Base-by-base conservation (phyloP, 768 basidiomycete species). In the Galerina marginata region DNA sequence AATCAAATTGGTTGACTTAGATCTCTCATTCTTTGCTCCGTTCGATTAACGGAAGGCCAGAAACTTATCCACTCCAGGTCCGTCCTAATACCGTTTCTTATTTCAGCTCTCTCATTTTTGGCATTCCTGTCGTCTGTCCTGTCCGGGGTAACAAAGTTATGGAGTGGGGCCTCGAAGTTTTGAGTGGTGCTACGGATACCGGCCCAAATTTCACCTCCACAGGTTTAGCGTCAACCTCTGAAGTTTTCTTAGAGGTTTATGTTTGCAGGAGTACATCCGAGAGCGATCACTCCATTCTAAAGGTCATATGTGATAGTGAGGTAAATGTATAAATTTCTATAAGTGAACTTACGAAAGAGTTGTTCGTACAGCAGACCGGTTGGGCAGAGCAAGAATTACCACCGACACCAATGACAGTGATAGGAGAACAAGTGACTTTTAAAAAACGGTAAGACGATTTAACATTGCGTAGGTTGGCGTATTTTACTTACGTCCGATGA, bases 181-280 rank as follows among this genome's bases (percentile, higher is more conserved):
- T 33, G 29, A 1, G 29, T 33, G 29, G 29, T 33, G 29, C 29
- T 33, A 33, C 29, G 29, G 29, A 33, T 5, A 7, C 29, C 29
- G 29, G 29, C 5, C 7, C 29, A 33, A 33, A 1, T 33, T 33
- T 33, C 7, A 5, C 29, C 29, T 33, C 5, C 29, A 33, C 29
- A 4, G 29, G 7, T 7, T 33, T 7, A 10, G 14, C 25, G 7
- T 14, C 12, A 25, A 5, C 14, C 36, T 20, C 33, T 44, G 52
- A 23, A 14, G 26, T 33, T 14, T 12, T 16, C 43, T 60, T 63
- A 72, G 37, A 71, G 62, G 56, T 65, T 67, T 51, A 71, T 38
- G 61, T 70, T 69, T 53, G 72, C 56, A 48, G 72, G 72, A 39
- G 59, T 58, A 66, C 72, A 75, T 15, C 72, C 75, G 43, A 72